Base-by-base conservation (phyloP, 1,284 basidiomycete species). In the Moniliella sp. region DNA sequence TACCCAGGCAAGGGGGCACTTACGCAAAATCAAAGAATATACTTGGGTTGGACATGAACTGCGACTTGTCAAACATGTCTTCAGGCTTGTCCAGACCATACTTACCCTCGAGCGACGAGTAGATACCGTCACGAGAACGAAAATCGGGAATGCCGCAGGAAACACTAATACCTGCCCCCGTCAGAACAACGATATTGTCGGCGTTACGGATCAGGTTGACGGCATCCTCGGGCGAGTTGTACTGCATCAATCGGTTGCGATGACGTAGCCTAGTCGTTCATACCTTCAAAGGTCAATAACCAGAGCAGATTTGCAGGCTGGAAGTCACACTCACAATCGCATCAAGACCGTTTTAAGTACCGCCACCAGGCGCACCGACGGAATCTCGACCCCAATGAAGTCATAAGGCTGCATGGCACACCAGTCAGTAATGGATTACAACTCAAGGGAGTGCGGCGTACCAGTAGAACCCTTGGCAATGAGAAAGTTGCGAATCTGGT, bases 61-160 rank as follows among this genome's bases (percentile, higher is more conserved):
- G n/a, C 21, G 7, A 7, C 21, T 23, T 23, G 21, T 23, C 21
- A 23, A 23, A 79, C 84, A 93, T 91, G 61, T 93, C 80, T 50
- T 91, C 83, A 8, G 91, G 88, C 56, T 97, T 86, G 44, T 86
- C 81, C 21, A 94, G 64, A 30, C 86, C 78, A 52, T 78, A 88
- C 38, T 77, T 69, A 5, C 74, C 43, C 14, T 49, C 45, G 10
- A 58, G 45, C n/a, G 42, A 35, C 1, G 56, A 42, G 34, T 58
- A 58, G 36, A 57, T 53, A 15, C 53, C 56, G 34, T 50, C 49
- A 15, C 48, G 43, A 29, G 47, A 56, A 10, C 56, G 44, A 28
- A 59, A 57, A 30, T 59, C 54, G 0, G 56, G 56, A 16, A 58
- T 57, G 9, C 55, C 55, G 26, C 50, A 53, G n/a, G 52, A 54